These are phyloP conservation scores for Globisporangium radiosum DNA, from an alignment of 352 stramenopile genomes.

Conservation along the genomic window DNA sequence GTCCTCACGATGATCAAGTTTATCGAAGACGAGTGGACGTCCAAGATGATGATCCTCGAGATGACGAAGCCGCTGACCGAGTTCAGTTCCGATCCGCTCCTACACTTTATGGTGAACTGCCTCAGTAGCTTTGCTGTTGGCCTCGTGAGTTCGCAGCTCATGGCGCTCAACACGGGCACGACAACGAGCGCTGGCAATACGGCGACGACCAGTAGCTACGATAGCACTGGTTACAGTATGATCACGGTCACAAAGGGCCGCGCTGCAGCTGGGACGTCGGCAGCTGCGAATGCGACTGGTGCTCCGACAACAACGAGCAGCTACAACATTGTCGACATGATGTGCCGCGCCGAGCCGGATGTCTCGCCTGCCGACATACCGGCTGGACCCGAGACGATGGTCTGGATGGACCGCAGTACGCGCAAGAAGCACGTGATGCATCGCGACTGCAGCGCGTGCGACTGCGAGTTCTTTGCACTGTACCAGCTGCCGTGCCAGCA, in stretches of 20 bases:
- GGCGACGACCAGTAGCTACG: neutral
- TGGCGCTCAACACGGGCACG: slow-evolving; percentile 27
- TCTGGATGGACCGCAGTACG: slow-evolving; percentile 50
- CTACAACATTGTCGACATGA: slow-evolving; percentile 1
- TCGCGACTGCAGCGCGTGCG: slow-evolving; percentile 49
- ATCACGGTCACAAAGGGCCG: slow-evolving; percentile 27
- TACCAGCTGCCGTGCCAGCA: slow-evolving; percentile 65
- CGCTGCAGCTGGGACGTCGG: neutral
- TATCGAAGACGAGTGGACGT: slow-evolving; percentile 63
- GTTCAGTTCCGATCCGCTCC: slow-evolving; percentile 42
- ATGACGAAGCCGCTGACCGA: slow-evolving; percentile 64
- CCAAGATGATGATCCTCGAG: slow-evolving; percentile 69
- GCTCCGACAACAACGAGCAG: neutral
- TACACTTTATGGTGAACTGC: slow-evolving; percentile 68
- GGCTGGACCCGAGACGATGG: slow-evolving; percentile 20
- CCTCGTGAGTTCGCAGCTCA: slow-evolving; percentile 55
- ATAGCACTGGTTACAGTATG: slow-evolving; percentile 8
- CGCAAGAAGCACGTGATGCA: slow-evolving; percentile 50
- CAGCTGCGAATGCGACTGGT: neutral
- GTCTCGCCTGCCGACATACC: slow-evolving; percentile 1
- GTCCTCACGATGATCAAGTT: slow-evolving; percentile 61
- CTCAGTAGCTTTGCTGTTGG: slow-evolving; percentile 59
- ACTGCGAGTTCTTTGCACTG: slow-evolving; percentile 62
- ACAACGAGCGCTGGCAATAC: neutral
- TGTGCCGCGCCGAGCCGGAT: slow-evolving; percentile 7